Evolutionary conservation across 2,329 filamentous ascomycete genomes (phyloP).

Genomic region (Nigrospora sphaerica): DNA sequence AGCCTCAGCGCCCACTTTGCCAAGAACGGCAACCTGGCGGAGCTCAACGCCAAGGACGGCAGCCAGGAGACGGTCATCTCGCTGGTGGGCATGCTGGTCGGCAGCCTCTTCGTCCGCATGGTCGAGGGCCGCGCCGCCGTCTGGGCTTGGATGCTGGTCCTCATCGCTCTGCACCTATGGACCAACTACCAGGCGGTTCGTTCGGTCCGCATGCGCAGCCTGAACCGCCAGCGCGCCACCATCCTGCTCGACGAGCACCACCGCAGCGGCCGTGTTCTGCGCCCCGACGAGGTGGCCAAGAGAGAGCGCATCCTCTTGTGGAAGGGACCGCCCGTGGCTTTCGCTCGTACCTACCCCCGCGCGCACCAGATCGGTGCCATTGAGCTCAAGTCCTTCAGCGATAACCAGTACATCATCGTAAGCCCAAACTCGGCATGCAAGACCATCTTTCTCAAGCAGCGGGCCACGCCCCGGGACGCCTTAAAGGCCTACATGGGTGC

Average conservation of each 20-base stretch:
- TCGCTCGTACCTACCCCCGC: constrained; percentile 18
- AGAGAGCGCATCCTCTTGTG: constrained; percentile 58
- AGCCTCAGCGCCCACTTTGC: constrained; percentile 91
- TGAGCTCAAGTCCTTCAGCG: constrained; percentile 41
- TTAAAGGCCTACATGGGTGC: constrained; percentile 27
- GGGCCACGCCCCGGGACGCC: constrained; percentile 34
- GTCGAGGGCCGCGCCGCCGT: constrained; percentile 67
- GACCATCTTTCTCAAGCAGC: constrained; percentile 57
- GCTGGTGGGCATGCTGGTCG: constrained; percentile 76
- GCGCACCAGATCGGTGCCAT: constrained; percentile 11
- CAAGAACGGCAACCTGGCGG: constrained; percentile 75
- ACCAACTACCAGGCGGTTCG: constrained; percentile 85
- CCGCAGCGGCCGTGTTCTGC: constrained; percentile 42
- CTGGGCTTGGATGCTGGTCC: constrained; percentile 62
- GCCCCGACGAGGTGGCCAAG: constrained; percentile 58
- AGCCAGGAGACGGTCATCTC: constrained; percentile 94
- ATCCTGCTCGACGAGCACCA: constrained; percentile 62
- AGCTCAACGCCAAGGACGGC: constrained; percentile 84
- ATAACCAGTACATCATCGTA: constrained; percentile 56
- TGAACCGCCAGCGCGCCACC: constrained; percentile 82
- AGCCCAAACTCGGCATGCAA: constrained; percentile 36
- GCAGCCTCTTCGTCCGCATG: constrained; percentile 71
- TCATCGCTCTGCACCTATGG: constrained; percentile 70
- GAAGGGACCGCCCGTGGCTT: constrained; percentile 37
- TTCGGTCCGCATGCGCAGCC: constrained; percentile 71